Conservation (phyloP, 345 rosid species). For the Murraya paniculata region DNA sequence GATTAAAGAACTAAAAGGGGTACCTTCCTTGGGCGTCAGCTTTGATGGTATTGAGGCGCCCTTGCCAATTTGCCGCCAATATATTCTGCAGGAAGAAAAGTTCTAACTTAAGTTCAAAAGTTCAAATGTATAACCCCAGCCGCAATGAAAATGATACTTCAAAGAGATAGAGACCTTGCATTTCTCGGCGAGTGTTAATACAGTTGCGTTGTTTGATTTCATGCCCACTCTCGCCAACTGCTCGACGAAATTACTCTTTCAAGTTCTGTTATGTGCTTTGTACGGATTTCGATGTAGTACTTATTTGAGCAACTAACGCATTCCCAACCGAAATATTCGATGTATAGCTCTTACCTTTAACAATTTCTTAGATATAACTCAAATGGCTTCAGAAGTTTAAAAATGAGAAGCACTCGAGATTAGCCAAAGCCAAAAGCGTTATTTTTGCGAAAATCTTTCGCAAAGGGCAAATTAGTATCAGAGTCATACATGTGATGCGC, state of each 20-base stretch:
- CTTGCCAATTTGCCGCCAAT: slow-evolving; percentile 82
- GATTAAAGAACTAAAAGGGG: background rate
- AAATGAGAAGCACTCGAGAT: background rate
- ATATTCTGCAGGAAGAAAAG: slow-evolving; percentile 46
- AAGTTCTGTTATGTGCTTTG: background rate
- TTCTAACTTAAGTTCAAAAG: background rate
- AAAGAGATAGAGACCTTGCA: slow-evolving; percentile 57
- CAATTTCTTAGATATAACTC: background rate
- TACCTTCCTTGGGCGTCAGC: slow-evolving; percentile 88
- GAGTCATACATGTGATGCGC: background rate
- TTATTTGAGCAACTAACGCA: background rate
- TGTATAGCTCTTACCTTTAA: background rate
- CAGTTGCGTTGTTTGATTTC: slow-evolving; percentile 49
- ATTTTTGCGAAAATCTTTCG: background rate
- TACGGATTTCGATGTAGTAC: background rate
- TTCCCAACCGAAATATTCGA: background rate
- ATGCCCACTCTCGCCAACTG: slow-evolving; percentile 42
- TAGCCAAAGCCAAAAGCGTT: background rate
- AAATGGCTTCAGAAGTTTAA: too few species aligned
- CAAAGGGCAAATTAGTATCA: too few species aligned
- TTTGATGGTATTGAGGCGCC: slow-evolving; percentile 67
- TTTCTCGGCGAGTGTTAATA: slow-evolving; percentile 53
- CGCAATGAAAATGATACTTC: background rate
- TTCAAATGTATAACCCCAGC: background rate
- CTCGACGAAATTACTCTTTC: slow-evolving; percentile 44